Conservation (phyloP, 2,329 filamentous ascomycete genomes). For the Fusarium circinatum region DNA sequence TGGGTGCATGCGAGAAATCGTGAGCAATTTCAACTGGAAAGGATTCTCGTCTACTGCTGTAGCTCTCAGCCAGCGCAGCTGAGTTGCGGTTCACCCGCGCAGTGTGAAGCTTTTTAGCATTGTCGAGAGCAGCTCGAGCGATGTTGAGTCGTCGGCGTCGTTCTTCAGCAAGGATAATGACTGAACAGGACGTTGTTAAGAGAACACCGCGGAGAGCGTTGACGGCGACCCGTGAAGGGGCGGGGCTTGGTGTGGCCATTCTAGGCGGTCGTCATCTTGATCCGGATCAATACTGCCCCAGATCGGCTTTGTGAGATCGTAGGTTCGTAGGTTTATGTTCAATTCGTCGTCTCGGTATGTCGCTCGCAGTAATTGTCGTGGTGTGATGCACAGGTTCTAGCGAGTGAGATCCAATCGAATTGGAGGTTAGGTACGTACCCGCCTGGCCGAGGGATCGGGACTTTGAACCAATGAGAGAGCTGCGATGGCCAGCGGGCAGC, state of each 20-base stretch:
- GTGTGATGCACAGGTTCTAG: slow-evolving; percentile 35
- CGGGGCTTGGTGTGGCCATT: slow-evolving; percentile 60
- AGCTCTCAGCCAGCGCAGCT: slow-evolving; percentile 42
- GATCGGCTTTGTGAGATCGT: neutral
- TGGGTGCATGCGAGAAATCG: slow-evolving; percentile 37
- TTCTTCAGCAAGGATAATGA: slow-evolving; percentile 66
- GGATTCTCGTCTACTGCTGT: slow-evolving; percentile 37
- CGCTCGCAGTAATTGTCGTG: slow-evolving; percentile 31
- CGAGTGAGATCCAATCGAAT: slow-evolving; percentile 21
- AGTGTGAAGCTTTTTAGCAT: slow-evolving; percentile 62
- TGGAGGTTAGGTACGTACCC: slow-evolving; percentile 18
- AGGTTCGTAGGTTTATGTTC: slow-evolving; percentile 10
- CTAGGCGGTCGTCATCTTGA: slow-evolving; percentile 44
- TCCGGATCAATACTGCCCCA: slow-evolving; percentile 5
- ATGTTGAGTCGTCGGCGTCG: slow-evolving; percentile 64
- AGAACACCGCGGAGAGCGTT: slow-evolving; percentile 66
- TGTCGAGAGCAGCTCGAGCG: slow-evolving; percentile 60
- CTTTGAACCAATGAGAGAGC: slow-evolving; percentile 14
- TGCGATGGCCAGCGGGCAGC: neutral
- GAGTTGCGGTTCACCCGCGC: slow-evolving; percentile 47
- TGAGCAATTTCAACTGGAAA: slow-evolving; percentile 40
- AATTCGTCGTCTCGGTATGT: slow-evolving; percentile 41
- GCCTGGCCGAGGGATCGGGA: neutral
- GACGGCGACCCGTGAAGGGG: slow-evolving; percentile 65
- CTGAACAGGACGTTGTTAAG: slow-evolving; percentile 67